Base-by-base conservation (phyloP, 768 basidiomycete species). In the Amyloporia xantha region DNA sequence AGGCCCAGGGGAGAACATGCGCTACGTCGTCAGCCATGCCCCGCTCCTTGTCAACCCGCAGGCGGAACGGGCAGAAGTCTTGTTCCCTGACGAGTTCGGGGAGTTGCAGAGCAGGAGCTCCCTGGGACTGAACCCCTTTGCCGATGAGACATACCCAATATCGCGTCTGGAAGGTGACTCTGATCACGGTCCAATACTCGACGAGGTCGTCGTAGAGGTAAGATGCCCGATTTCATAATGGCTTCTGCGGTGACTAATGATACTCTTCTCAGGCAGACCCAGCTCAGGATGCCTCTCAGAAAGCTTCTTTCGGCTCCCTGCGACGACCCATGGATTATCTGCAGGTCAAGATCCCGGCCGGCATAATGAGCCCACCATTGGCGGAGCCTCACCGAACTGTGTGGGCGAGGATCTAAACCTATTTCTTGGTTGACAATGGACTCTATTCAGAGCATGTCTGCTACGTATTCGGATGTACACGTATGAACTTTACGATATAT, bases 321-420 rank as follows among this genome's bases (percentile, higher is more conserved):
- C n/a, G 27, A 4, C 25, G 30, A 5, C 30, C 47, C 1, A 37
- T 35, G 17, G 50, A 54, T 41, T 53, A 53, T 24, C 20, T 54
- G 24, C 50, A 54, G 4, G 52, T 57, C 28, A 46, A 51, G 12
- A 57, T 57, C 24, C 55, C 55, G 7, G 41, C 43, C 1, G 48
- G 50, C 1, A 27, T 54, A n/a, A 42, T 57, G 42, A 57, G 52
- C 28, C 52, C 55, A 7, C 26, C 47, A 23, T 7, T 47, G 21
- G 17, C 17, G n/a, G 45, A 41, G 19, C 23, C 33, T 19, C 24
- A 21, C 41, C 35, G 15, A 5, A 24, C 20, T 21, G 15, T 45
- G 27, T 50, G 49, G 49, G 24, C 49, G 3, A 41, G 41, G n/a
- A 24, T 49, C 4, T 49, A 30, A 23, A 11, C 20, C 7, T 43